These are phyloP conservation scores for Ophiorrhiza pumila DNA, from an alignment of 257 asterid species.

Conservation along the genomic window DNA sequence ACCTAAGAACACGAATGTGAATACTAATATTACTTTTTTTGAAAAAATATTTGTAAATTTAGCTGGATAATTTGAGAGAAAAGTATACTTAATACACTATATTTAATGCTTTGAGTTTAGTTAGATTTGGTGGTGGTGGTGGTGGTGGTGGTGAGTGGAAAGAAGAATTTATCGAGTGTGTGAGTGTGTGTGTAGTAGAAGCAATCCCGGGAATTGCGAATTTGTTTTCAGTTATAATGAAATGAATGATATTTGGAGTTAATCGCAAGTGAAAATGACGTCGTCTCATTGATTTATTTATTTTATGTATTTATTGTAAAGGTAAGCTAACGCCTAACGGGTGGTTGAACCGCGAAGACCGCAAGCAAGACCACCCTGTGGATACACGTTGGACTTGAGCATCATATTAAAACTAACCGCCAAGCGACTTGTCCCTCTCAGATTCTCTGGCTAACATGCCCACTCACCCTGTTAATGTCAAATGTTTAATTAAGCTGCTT, in stretches of 20 bases:
- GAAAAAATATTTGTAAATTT: not conserved
- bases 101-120: not conserved
- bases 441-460: conserved; percentile 5
- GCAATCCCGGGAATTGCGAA: conserved; percentile 55
- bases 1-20: not conserved
- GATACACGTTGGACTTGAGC: not conserved
- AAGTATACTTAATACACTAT: not conserved
- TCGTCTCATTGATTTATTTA: too few relatives aligned
- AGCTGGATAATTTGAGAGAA: not conserved
- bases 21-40: not conserved
- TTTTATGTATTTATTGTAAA: conserved; percentile 6
- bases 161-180: conserved; percentile 17
- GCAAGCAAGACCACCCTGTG: not conserved
- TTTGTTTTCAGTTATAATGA: conserved; percentile 4
- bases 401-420: not conserved
- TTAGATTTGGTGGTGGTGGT: conserved; percentile 32
- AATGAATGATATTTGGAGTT: conserved; percentile 27
- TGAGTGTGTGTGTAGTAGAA: conserved; percentile 38
- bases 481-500: too few relatives aligned
- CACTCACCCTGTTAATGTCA: too few relatives aligned
- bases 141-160: conserved; percentile 16
- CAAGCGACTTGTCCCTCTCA: not conserved
- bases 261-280: conserved; percentile 43
- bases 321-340: not conserved
- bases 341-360: conserved; percentile 13